A percentile compares a stretch with the other conserved stretches of the same genome.
phyloP scores from a whole-genome alignment of 1,284 basidiomycete genomes.

The Inonotus hispidus region DNA sequence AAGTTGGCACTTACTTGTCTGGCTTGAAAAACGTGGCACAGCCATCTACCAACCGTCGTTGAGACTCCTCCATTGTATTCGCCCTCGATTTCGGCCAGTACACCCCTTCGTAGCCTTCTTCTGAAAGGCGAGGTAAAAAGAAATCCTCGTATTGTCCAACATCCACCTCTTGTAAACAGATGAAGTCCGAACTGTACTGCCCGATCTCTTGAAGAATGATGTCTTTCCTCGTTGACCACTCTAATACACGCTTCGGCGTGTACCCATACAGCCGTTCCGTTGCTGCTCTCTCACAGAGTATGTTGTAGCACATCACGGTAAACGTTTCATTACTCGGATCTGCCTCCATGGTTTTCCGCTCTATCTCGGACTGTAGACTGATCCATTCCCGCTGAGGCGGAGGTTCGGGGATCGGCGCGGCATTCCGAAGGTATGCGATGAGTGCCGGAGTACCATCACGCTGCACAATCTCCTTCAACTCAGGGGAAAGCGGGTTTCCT shows the following conservation, averaged over 20 bases:
- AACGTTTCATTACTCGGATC: constrained; percentile 69
- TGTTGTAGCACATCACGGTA: constrained; percentile 89
- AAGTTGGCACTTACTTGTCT: constrained; percentile 60
- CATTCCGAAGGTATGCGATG: constrained; percentile 86
- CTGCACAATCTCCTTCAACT: constrained; percentile 78
- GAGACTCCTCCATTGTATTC: constrained; percentile 88
- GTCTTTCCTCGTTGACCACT: constrained; percentile 94
- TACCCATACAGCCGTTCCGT: constrained; percentile 93
- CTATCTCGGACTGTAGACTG: constrained; percentile 64
- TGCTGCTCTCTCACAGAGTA: constrained; percentile 89
- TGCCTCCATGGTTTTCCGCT: constrained; percentile 49
- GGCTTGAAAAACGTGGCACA: constrained; percentile 96
- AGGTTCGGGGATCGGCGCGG: constrained; percentile 74
- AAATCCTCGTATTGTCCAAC: constrained; percentile 92
- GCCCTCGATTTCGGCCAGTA: constrained; percentile 94
- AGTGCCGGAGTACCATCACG: constrained; percentile 90
- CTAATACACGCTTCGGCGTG: constrained; percentile 93
- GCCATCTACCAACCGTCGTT: constrained; percentile 88
- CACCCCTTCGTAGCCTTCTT: constrained; percentile 86
- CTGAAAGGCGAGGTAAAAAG: constrained; percentile 75
- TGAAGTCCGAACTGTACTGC: constrained; percentile 81
- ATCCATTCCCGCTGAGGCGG: constrained; percentile 87
- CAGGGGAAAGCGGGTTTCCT: constrained; percentile 87
- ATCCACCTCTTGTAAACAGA: constrained; percentile 95
- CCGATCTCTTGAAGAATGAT: constrained; percentile 86